Conservation (phyloP, 1,284 basidiomycete species). For the Rhizoctonia solani region DNA sequence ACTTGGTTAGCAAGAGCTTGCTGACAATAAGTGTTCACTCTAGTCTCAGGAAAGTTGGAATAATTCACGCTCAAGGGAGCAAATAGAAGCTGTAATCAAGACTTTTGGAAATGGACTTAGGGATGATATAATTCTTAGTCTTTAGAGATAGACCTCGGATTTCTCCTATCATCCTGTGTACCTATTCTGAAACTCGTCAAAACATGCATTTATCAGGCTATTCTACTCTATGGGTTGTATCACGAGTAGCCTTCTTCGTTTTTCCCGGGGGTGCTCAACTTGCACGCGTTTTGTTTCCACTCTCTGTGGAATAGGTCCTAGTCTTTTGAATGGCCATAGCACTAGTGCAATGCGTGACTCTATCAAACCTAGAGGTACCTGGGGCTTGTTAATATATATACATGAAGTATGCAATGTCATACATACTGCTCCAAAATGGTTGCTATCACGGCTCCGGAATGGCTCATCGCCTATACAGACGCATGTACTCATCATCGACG, state of each 20-base stretch:
- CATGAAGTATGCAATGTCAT: too few species aligned
- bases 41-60: slow-evolving; percentile 6
- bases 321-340: slow-evolving; percentile 29
- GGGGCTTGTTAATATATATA: neutral
- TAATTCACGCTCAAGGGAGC: neutral
- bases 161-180: neutral
- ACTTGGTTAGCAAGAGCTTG: neutral
- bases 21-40: neutral
- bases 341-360: slow-evolving; percentile 28
- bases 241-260: slow-evolving; percentile 5
- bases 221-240: neutral
- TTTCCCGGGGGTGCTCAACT: slow-evolving; percentile 22
- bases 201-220: neutral
- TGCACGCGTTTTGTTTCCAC: slow-evolving; percentile 11
- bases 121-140: slow-evolving; percentile 23
- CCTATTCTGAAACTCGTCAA: too few species aligned
- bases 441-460: slow-evolving; percentile 34
- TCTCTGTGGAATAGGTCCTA: slow-evolving; percentile 29
- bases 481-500: neutral
- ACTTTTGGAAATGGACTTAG: slow-evolving; percentile 30
- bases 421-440: slow-evolving; percentile 36
- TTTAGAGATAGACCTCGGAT: neutral
- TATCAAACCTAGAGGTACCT: slow-evolving; percentile 36
- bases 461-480: slow-evolving; percentile 33
- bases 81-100: slow-evolving; percentile 2